Conservation (phyloP, 2,329 filamentous ascomycete species). For the Calcarisporium arbuscula region DNA sequence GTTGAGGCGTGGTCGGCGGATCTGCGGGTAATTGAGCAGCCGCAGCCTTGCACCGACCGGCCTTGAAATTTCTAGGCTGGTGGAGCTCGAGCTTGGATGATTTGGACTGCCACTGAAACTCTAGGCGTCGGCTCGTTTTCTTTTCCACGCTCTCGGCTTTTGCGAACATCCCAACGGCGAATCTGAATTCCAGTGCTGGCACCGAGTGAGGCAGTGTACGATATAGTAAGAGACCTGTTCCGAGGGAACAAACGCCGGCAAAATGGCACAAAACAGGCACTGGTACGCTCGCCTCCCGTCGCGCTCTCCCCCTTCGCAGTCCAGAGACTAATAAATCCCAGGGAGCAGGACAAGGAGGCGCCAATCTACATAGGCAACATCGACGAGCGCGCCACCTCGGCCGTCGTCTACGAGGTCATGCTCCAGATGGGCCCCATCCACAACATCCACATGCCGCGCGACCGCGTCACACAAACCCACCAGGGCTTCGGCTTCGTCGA, state of each 20-base stretch:
- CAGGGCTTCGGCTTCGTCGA: constrained; percentile 99
- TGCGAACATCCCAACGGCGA: no score
- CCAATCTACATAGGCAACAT: constrained; percentile 98
- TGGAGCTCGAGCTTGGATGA: no score
- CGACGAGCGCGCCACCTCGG: constrained; percentile 88
- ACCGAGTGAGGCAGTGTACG: no score
- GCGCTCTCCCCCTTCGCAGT: neutral
- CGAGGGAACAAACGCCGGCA: constrained; percentile 21
- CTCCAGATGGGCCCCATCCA: constrained; percentile 94
- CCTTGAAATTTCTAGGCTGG: no score
- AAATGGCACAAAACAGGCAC: constrained; percentile 65
- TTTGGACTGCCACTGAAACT: no score
- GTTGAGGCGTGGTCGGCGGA: no score
- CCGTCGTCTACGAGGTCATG: constrained; percentile 95
- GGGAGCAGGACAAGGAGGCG: constrained; percentile 97
- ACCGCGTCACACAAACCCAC: constrained; percentile 92
- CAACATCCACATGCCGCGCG: constrained; percentile 96
- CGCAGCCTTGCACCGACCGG: no score
- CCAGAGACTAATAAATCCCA: constrained; percentile 25
- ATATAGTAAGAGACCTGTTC: no score
- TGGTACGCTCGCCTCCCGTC: constrained; percentile 47
- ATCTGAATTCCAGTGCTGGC: no score
- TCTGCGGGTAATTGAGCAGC: no score
- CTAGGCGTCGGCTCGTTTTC: no score
- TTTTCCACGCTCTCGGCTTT: no score